Conservation (phyloP, 306 rosid genomes). For the Castanea sativa region DNA sequence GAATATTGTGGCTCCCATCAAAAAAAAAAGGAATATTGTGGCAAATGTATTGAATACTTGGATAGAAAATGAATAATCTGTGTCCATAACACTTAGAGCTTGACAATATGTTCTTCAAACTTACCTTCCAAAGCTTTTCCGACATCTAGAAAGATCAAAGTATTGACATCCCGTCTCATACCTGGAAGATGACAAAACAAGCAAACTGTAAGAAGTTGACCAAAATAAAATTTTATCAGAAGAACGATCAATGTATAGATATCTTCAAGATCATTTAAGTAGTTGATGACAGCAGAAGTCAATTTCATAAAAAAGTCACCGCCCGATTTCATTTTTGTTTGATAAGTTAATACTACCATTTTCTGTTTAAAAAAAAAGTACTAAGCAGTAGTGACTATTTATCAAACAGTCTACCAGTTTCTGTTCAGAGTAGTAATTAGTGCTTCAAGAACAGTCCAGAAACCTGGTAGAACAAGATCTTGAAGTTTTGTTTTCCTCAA, state of each 20-base stretch:
- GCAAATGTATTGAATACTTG: background rate
- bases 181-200: conserved; percentile 44
- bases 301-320: too few relatives aligned
- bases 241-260: background rate
- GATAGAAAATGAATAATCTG: background rate
- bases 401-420: too few relatives aligned
- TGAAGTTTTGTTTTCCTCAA: background rate
- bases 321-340: too few relatives aligned
- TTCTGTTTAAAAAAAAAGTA: too few relatives aligned
- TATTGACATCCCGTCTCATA: conserved; percentile 76
- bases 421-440: too few relatives aligned
- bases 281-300: background rate
- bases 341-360: too few relatives aligned
- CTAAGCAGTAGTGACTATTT: too few relatives aligned
- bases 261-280: background rate
- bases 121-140: conserved; percentile 78
- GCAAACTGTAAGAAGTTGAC: background rate
- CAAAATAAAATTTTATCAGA: background rate
- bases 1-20: background rate
- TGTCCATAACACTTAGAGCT: background rate
- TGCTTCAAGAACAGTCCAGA: too few relatives aligned
- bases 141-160: conserved; percentile 69
- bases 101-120: conserved; percentile 2
- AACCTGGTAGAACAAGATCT: too few relatives aligned
- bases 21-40: background rate